These are phyloP conservation scores for Xylaria curta DNA, from an alignment of 495 filamentous ascomycete genomes.

Conservation along the genomic window DNA sequence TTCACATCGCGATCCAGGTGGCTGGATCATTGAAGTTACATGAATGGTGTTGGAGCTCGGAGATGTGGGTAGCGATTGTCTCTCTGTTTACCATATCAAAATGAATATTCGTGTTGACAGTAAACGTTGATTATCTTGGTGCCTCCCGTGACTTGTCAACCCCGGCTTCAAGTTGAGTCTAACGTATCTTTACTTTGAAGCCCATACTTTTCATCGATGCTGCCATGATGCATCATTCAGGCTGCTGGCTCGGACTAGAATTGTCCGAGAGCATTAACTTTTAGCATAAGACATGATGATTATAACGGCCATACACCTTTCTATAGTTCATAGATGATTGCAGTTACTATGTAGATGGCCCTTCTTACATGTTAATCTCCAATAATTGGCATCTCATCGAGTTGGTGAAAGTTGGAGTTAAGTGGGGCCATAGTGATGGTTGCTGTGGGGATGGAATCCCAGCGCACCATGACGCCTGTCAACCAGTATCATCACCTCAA, in stretches of 20 bases:
- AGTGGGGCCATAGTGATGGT: conserved; percentile 16
- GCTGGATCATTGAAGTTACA: background rate
- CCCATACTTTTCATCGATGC: background rate
- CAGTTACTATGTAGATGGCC: too few relatives aligned
- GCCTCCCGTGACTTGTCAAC: background rate
- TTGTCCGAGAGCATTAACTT: background rate
- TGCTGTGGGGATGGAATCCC: conserved; percentile 23
- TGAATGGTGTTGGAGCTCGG: background rate
- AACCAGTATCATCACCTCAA: background rate
- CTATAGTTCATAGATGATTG: too few relatives aligned
- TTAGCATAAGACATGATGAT: background rate
- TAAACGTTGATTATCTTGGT: background rate
- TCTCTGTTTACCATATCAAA: background rate
- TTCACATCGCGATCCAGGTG: background rate
- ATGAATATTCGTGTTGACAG: background rate
- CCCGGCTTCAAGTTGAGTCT: background rate
- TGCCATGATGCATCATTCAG: background rate
- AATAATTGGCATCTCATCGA: background rate
- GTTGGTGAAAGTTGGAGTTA: background rate
- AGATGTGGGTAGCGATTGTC: background rate
- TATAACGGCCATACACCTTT: background rate
- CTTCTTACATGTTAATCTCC: background rate
- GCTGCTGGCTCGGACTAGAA: background rate
- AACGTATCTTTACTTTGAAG: background rate
- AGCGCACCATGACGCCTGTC: conserved; percentile 1